phyloP scores from a whole-genome alignment of 306 rosid species.

The Dryas alaskensis region DNA sequence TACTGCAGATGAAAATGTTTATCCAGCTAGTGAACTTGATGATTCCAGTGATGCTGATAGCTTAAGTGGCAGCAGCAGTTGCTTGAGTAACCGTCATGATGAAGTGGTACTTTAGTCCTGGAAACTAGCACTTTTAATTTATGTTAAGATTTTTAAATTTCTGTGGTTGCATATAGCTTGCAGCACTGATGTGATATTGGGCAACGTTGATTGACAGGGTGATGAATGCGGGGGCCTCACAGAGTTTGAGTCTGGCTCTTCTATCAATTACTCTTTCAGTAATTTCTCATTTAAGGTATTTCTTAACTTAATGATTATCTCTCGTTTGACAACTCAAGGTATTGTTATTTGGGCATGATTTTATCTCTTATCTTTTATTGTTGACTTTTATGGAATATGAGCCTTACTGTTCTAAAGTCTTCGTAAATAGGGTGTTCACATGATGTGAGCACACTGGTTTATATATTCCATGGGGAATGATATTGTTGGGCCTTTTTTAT shows the following conservation, averaged over 20 bases:
- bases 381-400: neutral
- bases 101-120: slow-evolving; percentile 72
- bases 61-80: slow-evolving; percentile 89
- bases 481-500: neutral
- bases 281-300: slow-evolving; percentile 97
- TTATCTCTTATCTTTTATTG: neutral
- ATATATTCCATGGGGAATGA: neutral
- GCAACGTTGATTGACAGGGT: slow-evolving; percentile 47
- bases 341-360: neutral
- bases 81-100: slow-evolving; percentile 85
- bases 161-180: neutral
- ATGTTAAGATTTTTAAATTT: neutral
- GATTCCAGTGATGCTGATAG: slow-evolving; percentile 94
- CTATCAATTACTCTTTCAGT: slow-evolving; percentile 89
- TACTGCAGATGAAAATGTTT: slow-evolving; percentile 57
- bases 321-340: slow-evolving; percentile 6
- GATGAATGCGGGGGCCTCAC: slow-evolving; percentile 95
- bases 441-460: no score
- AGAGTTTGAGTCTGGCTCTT: slow-evolving; percentile 78
- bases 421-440: neutral
- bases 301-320: slow-evolving; percentile 8
- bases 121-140: slow-evolving; percentile 1
- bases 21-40: slow-evolving; percentile 69
- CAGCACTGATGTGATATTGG: slow-evolving; percentile 38
- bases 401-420: neutral